phyloP scores from a whole-genome alignment of 2,329 filamentous ascomycete genomes.

The Nothopassalora personata region DNA sequence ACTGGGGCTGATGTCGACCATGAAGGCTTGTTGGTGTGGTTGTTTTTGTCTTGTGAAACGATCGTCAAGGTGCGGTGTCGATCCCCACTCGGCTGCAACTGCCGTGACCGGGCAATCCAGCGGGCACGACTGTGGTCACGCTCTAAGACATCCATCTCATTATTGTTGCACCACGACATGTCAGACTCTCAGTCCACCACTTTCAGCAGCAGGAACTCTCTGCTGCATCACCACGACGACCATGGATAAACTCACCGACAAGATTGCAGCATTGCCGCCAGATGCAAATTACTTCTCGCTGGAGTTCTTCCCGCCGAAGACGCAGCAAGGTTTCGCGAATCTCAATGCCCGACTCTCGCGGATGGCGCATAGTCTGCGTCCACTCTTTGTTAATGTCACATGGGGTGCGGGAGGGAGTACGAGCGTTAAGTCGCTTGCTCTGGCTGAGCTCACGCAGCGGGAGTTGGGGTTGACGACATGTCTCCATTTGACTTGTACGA shows the following conservation, averaged over 20 bases:
- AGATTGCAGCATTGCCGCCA: slow-evolving; percentile 82
- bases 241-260: slow-evolving; percentile 67
- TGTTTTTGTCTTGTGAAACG: not conserved
- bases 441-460: slow-evolving; percentile 91
- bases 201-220: slow-evolving; percentile 4
- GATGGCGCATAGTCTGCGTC: slow-evolving; percentile 86
- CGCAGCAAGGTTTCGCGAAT: slow-evolving; percentile 89
- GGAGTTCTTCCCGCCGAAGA: slow-evolving; percentile 99
- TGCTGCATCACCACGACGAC: slow-evolving; percentile 13
- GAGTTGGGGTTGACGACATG: slow-evolving; percentile 91
- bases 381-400: slow-evolving; percentile 93
- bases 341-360: slow-evolving; percentile 87
- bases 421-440: slow-evolving; percentile 80
- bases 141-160: not conserved
- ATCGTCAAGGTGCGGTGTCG: not conserved
- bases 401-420: slow-evolving; percentile 97
- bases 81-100: not conserved
- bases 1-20: not conserved
- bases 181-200: not conserved
- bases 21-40: not conserved
- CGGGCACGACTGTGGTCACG: not conserved
- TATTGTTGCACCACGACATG: not conserved
- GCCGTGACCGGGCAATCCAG: not conserved
- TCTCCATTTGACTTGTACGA: slow-evolving; percentile 93
- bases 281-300: slow-evolving; percentile 86